Conservation (phyloP, 1,284 basidiomycete genomes). For the Malassezia arunalokei region DNA sequence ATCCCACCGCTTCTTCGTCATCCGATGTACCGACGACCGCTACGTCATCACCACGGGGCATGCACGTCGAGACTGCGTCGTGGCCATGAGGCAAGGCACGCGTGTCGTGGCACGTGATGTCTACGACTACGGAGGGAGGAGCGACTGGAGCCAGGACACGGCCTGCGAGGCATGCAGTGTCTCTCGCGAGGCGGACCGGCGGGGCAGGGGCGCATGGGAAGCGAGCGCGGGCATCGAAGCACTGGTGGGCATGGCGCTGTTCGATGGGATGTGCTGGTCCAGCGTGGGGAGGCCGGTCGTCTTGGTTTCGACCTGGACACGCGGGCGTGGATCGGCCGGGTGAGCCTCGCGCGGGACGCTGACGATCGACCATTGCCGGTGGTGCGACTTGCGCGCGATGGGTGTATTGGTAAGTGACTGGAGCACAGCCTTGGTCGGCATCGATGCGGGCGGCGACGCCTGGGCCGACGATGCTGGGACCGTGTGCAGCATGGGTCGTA, state of each 20-base stretch:
- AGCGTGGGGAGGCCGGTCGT: constrained; percentile 5
- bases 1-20: constrained; percentile 12
- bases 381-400: neutral
- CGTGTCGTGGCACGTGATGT: no score
- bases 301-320: constrained; percentile 1
- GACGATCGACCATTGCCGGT: constrained; percentile 13
- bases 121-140: neutral
- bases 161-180: constrained; percentile 2
- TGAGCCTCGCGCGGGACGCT: neutral
- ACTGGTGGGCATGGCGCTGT: neutral
- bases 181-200: neutral
- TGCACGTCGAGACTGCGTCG: neutral
- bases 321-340: neutral
- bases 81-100: neutral
- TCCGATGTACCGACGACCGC: constrained; percentile 11
- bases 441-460: neutral
- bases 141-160: constrained; percentile 6
- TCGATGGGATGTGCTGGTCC: neutral
- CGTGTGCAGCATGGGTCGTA: neutral
- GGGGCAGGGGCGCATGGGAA: neutral
- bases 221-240: neutral
- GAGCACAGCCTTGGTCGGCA: neutral
- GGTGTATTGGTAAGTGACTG: neutral
- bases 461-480: neutral
- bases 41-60: neutral